Evolutionary conservation across 2,329 filamentous ascomycete genomes (phyloP), one percentile per base, ranked within the genome.

Genomic region (Alternaria sp.): DNA sequence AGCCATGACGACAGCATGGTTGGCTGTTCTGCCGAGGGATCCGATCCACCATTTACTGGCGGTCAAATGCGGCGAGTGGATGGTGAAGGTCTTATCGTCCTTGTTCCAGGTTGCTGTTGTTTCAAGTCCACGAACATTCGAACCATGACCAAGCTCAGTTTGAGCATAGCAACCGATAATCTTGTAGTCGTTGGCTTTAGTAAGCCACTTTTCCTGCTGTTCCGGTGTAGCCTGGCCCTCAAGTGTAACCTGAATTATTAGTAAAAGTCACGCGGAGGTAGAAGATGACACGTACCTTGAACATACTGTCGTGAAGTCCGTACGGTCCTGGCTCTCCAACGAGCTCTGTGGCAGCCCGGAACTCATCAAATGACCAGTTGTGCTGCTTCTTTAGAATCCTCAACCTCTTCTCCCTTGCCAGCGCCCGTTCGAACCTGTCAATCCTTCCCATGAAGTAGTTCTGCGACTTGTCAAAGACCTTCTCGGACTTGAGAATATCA

Each of bases 31-130:
- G 51, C 90, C 91, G 3, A 93, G 82, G 10, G 89, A 90, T 1
- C 91, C 91, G 67, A 92, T 92, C 91, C 91, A 93, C 90, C 90
- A 94, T 73, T 94, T 94, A 33, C 88, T 89, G 0, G 90, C 85
- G 2, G 90, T 93, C 55, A 93, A 81, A 61, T 86, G 82, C 9
- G 90, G 90, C 0, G 89, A 91, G 77, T 93, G 87, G 34, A 93
- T 82, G 13, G 82, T 88, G 69, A 93, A 93, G 3, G 87, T 91
- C 82, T 91, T 89, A 76, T 91, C 88, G 5, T 87, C 80, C 0
- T 85, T 80, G 70, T 91, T 89, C 89, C 89, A 93, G 0, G 86
- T 91, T 1, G 89, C 89, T 0, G 86, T 89, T 0, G 88, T 91
- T 77, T 91, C 88, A 11, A 91, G 80, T 11, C 74, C 72, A 49